Evolutionary conservation across 257 asterid genomes (phyloP).

Genomic region (Scutellaria minor): DNA sequence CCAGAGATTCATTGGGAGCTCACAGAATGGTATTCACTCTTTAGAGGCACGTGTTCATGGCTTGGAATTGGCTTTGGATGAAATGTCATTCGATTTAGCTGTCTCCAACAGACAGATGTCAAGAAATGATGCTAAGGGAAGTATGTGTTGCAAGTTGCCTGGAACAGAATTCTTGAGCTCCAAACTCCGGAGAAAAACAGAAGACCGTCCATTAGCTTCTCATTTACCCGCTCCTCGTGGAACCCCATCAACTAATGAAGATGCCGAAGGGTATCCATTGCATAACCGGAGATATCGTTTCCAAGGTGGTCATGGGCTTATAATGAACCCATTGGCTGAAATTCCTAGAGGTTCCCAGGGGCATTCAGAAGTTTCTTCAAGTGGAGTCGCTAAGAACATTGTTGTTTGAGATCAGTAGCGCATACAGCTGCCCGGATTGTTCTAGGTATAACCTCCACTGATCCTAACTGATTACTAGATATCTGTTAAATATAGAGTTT

Average conservation of each 20-base stretch:
- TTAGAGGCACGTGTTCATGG: constrained; percentile 80
- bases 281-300: constrained; percentile 46
- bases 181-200: constrained; percentile 65
- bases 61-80: constrained; percentile 77
- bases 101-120: constrained; percentile 61
- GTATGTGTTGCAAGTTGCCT: constrained; percentile 67
- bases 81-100: constrained; percentile 74
- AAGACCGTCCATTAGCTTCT: constrained; percentile 39
- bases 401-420: constrained; percentile 34
- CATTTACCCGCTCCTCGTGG: constrained; percentile 40
- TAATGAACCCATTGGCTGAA: constrained; percentile 76
- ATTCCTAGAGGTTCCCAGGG: constrained; percentile 45
- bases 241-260: constrained; percentile 37
- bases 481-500: too few species aligned
- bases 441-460: constrained; percentile 24
- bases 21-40: constrained; percentile 70
- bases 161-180: constrained; percentile 68
- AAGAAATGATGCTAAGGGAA: constrained; percentile 30
- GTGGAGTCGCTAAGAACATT: constrained; percentile 36
- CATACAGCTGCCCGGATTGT: constrained; percentile 14
- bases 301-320: constrained; percentile 60
- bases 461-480: neutral
- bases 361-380: constrained; percentile 41
- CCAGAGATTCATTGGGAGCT: constrained; percentile 76
- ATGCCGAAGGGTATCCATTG: constrained; percentile 40